These are phyloP conservation scores for Trichoderma koningii DNA, from an alignment of 2,329 filamentous ascomycete species.

Conservation along the genomic window DNA sequence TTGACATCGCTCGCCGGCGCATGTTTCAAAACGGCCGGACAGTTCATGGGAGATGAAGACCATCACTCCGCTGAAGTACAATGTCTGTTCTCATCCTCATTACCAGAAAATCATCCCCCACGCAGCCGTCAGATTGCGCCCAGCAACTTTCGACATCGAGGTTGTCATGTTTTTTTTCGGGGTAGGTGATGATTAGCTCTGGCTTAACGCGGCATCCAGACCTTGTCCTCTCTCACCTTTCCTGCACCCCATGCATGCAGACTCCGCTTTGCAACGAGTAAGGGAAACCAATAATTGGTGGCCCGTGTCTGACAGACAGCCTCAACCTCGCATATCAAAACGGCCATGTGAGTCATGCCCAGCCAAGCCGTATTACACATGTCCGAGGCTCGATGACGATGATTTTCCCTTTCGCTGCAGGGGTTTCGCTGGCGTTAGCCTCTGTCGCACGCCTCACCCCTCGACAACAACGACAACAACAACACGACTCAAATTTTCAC, in stretches of 20 bases:
- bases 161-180: no score
- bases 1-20: neutral
- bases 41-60: no score
- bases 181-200: no score
- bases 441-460: neutral
- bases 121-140: neutral
- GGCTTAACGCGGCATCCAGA: no score
- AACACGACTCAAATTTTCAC: no score
- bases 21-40: no score
- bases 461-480: no score
- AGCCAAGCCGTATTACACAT: neutral
- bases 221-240: no score
- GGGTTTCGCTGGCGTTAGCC: conserved; percentile 1
- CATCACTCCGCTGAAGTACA: no score
- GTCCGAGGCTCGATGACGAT: conserved; percentile 5
- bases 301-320: conserved; percentile 10
- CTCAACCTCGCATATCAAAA: conserved; percentile 14
- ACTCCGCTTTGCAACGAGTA: neutral
- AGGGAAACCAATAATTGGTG: neutral
- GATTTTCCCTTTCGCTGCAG: neutral
- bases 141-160: neutral
- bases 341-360: conserved; percentile 24
- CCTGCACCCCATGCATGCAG: no score
- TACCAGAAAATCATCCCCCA: no score
- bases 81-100: no score